A percentile compares a stretch with the other conserved stretches of the same genome.
Evolutionary conservation across 1,284 basidiomycete genomes (phyloP).

Genomic region (Gomphus bonarii): DNA sequence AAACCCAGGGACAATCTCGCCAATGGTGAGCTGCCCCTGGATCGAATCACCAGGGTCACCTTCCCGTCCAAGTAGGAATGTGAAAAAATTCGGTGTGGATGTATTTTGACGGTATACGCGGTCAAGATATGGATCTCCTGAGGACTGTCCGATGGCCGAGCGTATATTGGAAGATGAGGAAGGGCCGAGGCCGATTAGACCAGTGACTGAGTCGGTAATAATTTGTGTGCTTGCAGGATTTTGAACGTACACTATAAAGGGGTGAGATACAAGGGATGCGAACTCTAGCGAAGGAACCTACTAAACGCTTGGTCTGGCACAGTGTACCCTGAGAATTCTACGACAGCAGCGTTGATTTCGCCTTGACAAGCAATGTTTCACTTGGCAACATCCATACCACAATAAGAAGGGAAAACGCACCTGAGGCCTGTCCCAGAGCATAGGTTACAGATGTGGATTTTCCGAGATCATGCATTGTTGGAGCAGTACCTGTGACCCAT

Average conservation of each 20-base stretch:
- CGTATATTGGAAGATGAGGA: constrained; percentile 24
- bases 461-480: constrained; percentile 41
- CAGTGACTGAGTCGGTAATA: constrained; percentile 23
- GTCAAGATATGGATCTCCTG: constrained; percentile 48
- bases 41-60: constrained; percentile 37
- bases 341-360: constrained; percentile 38
- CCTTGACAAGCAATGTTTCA: constrained; percentile 28
- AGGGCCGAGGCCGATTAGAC: constrained; percentile 32
- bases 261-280: background rate
- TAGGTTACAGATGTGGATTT: constrained; percentile 47
- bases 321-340: constrained; percentile 44
- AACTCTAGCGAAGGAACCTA: constrained; percentile 22
- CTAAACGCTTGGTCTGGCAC: constrained; percentile 54
- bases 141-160: constrained; percentile 26
- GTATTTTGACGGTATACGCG: constrained; percentile 50
- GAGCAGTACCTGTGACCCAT: constrained; percentile 42
- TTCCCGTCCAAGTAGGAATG: constrained; percentile 51
- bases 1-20: constrained; percentile 43
- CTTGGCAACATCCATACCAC: constrained; percentile 7
- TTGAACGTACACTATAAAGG: constrained; percentile 45
- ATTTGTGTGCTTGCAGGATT: constrained; percentile 52
- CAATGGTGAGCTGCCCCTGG: constrained; percentile 49
- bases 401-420: constrained; percentile 26
- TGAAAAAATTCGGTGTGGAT: constrained; percentile 44
- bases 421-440: constrained; percentile 55